phyloP scores from a whole-genome alignment of 768 basidiomycete genomes.

The Nevesoporus exiguus region DNA sequence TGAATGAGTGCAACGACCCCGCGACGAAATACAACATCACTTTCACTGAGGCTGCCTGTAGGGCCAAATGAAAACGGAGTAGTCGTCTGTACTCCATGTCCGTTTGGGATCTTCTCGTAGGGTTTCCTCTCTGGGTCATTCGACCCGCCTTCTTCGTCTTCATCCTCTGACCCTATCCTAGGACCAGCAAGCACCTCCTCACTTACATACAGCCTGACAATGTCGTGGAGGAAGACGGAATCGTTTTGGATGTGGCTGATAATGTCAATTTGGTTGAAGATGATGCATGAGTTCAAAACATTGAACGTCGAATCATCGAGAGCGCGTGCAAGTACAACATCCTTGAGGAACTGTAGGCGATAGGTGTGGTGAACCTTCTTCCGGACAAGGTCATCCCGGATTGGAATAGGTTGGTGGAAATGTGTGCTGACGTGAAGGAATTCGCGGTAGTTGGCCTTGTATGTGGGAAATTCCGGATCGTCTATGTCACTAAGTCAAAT shows the following conservation, averaged over 20 bases:
- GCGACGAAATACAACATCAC: constrained; percentile 54
- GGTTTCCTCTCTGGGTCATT: constrained; percentile 39
- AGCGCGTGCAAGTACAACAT: constrained; percentile 92
- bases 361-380: constrained; percentile 96
- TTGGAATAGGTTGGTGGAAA: constrained; percentile 86
- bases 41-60: constrained; percentile 51
- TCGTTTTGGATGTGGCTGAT: constrained; percentile 86
- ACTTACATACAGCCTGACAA: constrained; percentile 74
- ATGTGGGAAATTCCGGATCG: constrained; percentile 93
- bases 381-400: constrained; percentile 71
- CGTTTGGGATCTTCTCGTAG: constrained; percentile 35
- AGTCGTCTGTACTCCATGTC: constrained; percentile 24
- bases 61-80: constrained; percentile 53
- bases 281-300: constrained; percentile 94
- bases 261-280: constrained; percentile 99
- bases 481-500: constrained; percentile 46
- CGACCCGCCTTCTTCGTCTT: constrained; percentile 24
- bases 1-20: constrained; percentile 88
- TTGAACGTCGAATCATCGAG: constrained; percentile 97
- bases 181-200: constrained; percentile 56
- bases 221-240: constrained; percentile 66
- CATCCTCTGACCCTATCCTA: constrained; percentile 28
- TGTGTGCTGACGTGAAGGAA: constrained; percentile 80
- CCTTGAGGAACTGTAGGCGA: constrained; percentile 95
- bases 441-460: constrained; percentile 96